Conservation (phyloP, 2,329 filamentous ascomycete species). For the Xylaria sp. region DNA sequence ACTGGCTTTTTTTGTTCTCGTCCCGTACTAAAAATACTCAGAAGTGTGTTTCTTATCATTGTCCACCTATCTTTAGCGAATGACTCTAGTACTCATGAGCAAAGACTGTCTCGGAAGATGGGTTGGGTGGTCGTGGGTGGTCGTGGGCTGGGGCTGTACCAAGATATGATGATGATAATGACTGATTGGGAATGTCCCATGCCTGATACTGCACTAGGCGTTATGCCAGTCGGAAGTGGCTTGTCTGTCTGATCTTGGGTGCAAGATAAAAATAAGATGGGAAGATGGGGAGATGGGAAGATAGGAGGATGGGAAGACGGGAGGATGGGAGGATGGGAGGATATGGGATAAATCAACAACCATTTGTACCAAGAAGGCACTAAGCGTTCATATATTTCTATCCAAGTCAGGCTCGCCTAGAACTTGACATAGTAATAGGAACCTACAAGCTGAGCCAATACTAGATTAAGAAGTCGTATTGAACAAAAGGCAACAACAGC, state of each 20-base stretch:
- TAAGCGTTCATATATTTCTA: not conserved
- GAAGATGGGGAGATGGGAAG: not conserved
- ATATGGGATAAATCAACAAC: not conserved
- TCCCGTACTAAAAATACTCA: slow-evolving; percentile 1
- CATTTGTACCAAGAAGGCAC: slow-evolving; percentile 1
- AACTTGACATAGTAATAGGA: not conserved
- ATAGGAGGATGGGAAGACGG: not conserved
- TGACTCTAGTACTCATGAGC: not conserved
- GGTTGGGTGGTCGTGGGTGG: not conserved
- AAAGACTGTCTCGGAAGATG: not conserved
- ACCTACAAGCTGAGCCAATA: not conserved
- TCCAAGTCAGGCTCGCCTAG: not conserved
- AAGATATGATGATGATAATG: slow-evolving; percentile 8
- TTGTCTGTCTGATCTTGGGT: slow-evolving; percentile 10
- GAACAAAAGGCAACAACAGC: slow-evolving; percentile 4
- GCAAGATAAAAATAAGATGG: not conserved
- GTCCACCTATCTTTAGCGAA: slow-evolving; percentile 4
- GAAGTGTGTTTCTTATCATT: not conserved
- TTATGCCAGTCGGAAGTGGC: slow-evolving; percentile 5
- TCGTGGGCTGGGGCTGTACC: not conserved
- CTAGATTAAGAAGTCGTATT: not conserved
- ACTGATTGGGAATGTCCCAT: slow-evolving; percentile 4
- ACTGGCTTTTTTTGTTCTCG: not conserved
- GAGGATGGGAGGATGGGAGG: not conserved
- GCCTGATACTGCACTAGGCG: slow-evolving; percentile 4